phyloP scores from a whole-genome alignment of 2,329 filamentous ascomycete species.

The Penicillium sp. region DNA sequence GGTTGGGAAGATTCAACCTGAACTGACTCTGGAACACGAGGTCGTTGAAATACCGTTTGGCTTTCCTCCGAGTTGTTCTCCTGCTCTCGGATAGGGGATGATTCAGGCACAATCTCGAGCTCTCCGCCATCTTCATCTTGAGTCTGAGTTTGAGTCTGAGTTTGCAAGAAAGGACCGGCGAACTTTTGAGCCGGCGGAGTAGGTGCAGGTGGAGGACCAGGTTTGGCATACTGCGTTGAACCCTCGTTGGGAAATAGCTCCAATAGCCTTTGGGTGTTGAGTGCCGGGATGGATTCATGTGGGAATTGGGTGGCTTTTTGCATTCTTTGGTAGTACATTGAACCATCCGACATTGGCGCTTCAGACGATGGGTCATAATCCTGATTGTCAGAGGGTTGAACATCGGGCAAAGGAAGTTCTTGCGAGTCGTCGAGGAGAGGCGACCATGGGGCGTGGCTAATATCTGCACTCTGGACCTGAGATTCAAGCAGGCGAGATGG shows the following conservation, averaged over 20 bases:
- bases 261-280: constrained; percentile 39
- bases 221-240: constrained; percentile 16
- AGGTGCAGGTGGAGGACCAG: neutral
- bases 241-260: constrained; percentile 39
- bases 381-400: constrained; percentile 22
- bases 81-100: constrained; percentile 33
- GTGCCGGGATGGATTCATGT: constrained; percentile 34
- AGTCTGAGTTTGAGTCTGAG: constrained; percentile 23
- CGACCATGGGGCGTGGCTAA: constrained; percentile 7
- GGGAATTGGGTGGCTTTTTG: constrained; percentile 40
- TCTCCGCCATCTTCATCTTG: constrained; percentile 26
- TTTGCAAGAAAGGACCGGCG: constrained; percentile 18
- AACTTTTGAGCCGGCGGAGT: constrained; percentile 3
- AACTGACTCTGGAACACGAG: constrained; percentile 27
- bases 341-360: constrained; percentile 34
- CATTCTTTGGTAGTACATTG: constrained; percentile 38
- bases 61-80: constrained; percentile 10
- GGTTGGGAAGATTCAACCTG: constrained; percentile 45
- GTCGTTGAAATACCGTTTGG: constrained; percentile 16
- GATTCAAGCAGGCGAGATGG: neutral
- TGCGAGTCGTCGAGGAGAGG: constrained; percentile 29
- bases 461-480: neutral
- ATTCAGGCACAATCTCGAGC: constrained; percentile 41
- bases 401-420: constrained; percentile 31
- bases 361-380: constrained; percentile 29